These are phyloP conservation scores for Fusarium longipes DNA, from an alignment of 2,329 filamentous ascomycete species.

Conservation along the genomic window DNA sequence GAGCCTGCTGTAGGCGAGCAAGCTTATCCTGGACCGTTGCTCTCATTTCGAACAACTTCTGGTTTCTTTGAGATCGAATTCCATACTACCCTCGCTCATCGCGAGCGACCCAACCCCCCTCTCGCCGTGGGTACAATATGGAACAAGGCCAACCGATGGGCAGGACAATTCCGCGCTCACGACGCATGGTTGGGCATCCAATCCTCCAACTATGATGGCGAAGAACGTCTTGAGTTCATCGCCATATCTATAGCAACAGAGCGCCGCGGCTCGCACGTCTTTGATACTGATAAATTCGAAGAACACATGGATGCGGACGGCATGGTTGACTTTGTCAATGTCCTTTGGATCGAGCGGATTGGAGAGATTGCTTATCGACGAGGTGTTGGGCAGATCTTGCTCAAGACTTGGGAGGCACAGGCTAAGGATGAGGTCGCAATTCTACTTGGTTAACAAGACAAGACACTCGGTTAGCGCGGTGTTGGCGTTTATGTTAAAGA, in stretches of 20 bases:
- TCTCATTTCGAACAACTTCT: conserved; percentile 55
- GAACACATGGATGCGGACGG: conserved; percentile 57
- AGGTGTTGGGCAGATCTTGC: conserved; percentile 57
- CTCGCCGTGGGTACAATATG: conserved; percentile 58
- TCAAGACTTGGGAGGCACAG: conserved; percentile 55
- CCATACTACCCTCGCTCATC: conserved; percentile 51
- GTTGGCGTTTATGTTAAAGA: conserved; percentile 25
- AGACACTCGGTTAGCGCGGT: conserved; percentile 26
- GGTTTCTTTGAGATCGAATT: conserved; percentile 57
- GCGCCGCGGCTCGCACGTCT: conserved; percentile 56
- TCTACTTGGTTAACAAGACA: conserved; percentile 52
- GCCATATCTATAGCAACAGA: conserved; percentile 57
- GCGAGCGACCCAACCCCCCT: conserved; percentile 53
- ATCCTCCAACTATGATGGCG: conserved; percentile 59
- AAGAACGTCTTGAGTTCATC: conserved; percentile 58
- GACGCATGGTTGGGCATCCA: conserved; percentile 60
- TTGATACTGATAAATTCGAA: conserved; percentile 54
- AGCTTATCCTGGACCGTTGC: conserved; percentile 53
- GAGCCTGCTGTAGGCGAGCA: conserved; percentile 48
- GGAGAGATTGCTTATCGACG: conserved; percentile 56
- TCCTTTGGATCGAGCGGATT: conserved; percentile 60
- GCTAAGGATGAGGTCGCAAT: conserved; percentile 55
- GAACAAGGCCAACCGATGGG: conserved; percentile 52
- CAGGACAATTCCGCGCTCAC: conserved; percentile 58
- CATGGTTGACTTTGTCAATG: conserved; percentile 59